Evolutionary conservation across 2,329 filamentous ascomycete species (phyloP), one percentile per base, ranked within the genome.

Genomic region (Arachnomyces sp.): DNA sequence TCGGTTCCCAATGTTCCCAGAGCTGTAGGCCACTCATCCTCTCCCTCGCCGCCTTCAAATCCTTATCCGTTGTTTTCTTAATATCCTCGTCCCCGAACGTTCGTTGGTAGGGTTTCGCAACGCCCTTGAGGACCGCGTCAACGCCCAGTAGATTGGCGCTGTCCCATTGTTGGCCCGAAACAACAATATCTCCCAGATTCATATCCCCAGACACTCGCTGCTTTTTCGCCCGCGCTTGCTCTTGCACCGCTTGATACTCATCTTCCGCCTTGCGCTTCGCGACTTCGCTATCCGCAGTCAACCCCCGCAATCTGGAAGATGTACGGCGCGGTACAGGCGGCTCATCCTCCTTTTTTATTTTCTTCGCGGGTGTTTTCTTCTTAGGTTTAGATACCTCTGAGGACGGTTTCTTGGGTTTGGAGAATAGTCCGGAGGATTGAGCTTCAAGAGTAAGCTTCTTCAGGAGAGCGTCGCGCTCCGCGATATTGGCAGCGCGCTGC

Each of bases 41-140:
- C 57, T 86, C 71, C 25, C 90, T 71, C 40, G 95, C 50, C 0
- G 75, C 74, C 55, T 82, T 84, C 6, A 96, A 56, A 15, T 82
- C 80, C 52, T 84, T 80, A 54, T 95, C 81, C 0, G 77, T 81
- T 0, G 86, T 94, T 46, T 86, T 78, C 45, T 82, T 80, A 3
- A 92, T 75, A 60, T 95, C 85, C 1, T 89, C 80, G n/a, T 84
- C 80, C 0, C 78, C 82, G 55, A 96, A 96, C 0, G 90, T 96
- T 14, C 87, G 73, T 39, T 87, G 74, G 35, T 90, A 86, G 0
- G 88, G 87, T 48, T 84, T 80, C 1, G 88, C 86, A 14, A 77
- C 74, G 2, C 75, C 86, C 55, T 74, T 75, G 16, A 60, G 62
- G 1, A 82, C 66, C 2, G 89, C 69, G 44, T 76, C 75, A 1